Percentiles rank a stretch among this genome's conserved stretches.
Conservation (phyloP, 2,329 filamentous ascomycete genomes). For the Botrytis aclada region DNA sequence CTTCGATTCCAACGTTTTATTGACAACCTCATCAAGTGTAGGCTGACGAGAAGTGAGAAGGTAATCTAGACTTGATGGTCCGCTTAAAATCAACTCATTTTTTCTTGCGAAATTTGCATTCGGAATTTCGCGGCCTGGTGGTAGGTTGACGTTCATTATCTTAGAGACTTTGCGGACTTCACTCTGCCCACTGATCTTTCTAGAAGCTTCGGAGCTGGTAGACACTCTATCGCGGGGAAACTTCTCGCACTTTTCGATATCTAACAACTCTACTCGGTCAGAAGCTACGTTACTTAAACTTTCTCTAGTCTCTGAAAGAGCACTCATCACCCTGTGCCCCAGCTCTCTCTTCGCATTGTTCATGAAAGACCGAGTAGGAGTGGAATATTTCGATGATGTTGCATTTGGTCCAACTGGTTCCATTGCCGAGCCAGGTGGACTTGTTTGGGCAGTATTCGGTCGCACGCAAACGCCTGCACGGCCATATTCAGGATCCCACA, state of each 20-base stretch:
- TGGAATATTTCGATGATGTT: background rate
- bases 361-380: slow-evolving; percentile 12
- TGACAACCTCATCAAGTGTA: slow-evolving; percentile 9
- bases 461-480: slow-evolving; percentile 16
- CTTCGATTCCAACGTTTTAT: background rate
- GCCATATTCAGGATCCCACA: slow-evolving; percentile 22
- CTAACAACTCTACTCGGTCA: background rate
- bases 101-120: slow-evolving; percentile 48
- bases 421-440: background rate
- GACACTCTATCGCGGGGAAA: background rate
- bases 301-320: slow-evolving; percentile 14
- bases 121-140: slow-evolving; percentile 37
- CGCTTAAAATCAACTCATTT: slow-evolving; percentile 40
- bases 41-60: slow-evolving; percentile 16
- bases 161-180: background rate
- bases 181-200: background rate
- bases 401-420: background rate
- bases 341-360: slow-evolving; percentile 11
- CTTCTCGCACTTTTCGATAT: background rate
- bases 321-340: slow-evolving; percentile 8
- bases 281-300: background rate
- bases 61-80: slow-evolving; percentile 20
- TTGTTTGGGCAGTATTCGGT: background rate
- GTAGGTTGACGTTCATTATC: slow-evolving; percentile 18
- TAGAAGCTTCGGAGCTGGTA: background rate